Percentiles rank a stretch among this genome's conserved stretches.
Conservation (phyloP, 208 protist genomes). For the Leishmania major region DNA sequence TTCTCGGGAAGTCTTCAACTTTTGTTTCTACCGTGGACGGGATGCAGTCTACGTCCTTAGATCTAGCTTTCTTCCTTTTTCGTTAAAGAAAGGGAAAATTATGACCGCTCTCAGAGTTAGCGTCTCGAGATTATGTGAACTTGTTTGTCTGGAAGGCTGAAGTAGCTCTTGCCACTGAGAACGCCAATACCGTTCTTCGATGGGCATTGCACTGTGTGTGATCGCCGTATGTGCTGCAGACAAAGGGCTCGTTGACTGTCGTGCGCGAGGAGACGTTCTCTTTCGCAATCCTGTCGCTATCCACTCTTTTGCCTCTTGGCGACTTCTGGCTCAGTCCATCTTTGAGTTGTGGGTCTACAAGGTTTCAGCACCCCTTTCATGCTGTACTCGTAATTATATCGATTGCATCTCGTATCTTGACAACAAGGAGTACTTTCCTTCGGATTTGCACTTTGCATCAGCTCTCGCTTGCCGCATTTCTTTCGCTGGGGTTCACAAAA, state of each 20-base stretch:
- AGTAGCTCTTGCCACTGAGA: neutral
- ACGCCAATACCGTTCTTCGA: neutral
- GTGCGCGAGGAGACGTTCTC: neutral
- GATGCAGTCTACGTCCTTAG: neutral
- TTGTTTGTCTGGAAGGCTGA: too few relatives aligned
- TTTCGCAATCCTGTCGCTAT: neutral
- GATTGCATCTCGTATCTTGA: neutral
- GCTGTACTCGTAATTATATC: neutral
- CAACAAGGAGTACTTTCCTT: too few relatives aligned
- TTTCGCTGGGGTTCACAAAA: neutral
- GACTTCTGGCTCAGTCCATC: neutral
- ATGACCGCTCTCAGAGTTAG: too few relatives aligned
- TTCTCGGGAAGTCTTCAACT: neutral
- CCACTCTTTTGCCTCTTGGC: neutral
- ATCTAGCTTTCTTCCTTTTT: slow-evolving; percentile 6
- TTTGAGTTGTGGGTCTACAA: neutral
- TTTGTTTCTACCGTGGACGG: neutral
- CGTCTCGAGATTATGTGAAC: neutral
- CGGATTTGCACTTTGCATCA: neutral
- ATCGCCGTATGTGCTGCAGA: too few relatives aligned
- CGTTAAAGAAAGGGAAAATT: neutral
- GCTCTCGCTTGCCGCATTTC: neutral
- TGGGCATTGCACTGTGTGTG: neutral
- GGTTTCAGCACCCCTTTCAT: neutral
- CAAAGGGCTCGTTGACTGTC: too few relatives aligned